These are phyloP conservation scores for Phenoliferia sp. DNA, from an alignment of 1,284 basidiomycete genomes.

Conservation along the genomic window DNA sequence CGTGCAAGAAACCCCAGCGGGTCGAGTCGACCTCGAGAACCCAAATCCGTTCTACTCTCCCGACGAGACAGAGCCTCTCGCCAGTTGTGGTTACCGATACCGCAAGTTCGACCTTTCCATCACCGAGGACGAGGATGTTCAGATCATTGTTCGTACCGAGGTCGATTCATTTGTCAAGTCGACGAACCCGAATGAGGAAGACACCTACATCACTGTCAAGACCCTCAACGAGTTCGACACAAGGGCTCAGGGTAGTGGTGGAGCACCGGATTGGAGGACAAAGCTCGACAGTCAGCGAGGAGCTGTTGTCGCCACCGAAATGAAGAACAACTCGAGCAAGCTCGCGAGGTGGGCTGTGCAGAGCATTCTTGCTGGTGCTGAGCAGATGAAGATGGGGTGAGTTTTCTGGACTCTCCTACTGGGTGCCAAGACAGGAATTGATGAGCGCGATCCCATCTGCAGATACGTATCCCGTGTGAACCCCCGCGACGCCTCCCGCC, in stretches of 20 bases:
- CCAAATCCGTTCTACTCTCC: constrained; percentile 95
- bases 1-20: constrained; percentile 64
- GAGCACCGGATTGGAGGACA: constrained; percentile 93
- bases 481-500: constrained; percentile 88
- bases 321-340: constrained; percentile 99
- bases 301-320: constrained; percentile 97
- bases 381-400: constrained; percentile 95
- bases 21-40: constrained; percentile 63
- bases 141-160: constrained; percentile 90
- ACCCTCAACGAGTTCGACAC: constrained; percentile 97
- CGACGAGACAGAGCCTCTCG: constrained; percentile 89
- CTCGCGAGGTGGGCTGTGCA: constrained; percentile 97
- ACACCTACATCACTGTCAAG: constrained; percentile 74
- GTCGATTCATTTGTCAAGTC: constrained; percentile 82
- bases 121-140: constrained; percentile 82
- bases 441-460: background rate
- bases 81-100: constrained; percentile 94
- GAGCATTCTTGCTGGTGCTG: constrained; percentile 90
- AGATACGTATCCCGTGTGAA: constrained; percentile 80
- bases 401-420: constrained; percentile 40
- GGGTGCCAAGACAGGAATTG: background rate
- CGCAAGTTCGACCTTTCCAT: constrained; percentile 90
- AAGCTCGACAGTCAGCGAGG: constrained; percentile 95
- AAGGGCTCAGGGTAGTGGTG: constrained; percentile 81
- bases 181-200: constrained; percentile 35